Base-by-base conservation (phyloP, 805 yeast species). In the Candida cerambycidarum region DNA sequence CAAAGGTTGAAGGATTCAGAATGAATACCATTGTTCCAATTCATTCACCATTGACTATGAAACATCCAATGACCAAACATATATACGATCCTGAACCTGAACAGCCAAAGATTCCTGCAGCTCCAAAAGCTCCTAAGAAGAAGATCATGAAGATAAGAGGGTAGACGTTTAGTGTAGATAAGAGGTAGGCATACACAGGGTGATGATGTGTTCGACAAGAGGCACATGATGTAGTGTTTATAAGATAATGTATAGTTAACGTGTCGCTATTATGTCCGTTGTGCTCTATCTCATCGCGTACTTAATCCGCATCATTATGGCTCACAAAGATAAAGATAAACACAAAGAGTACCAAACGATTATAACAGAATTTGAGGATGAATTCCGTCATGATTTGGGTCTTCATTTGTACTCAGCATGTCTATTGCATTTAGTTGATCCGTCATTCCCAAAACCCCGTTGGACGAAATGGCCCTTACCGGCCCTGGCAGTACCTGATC, bases 21-120 rank as follows among this genome's bases (percentile, higher is more conserved):
- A 85, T 90, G 87, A 88, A 86, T 62, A 78, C 82, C 2, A 82
- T 92, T 34, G 88, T 90, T 11, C 99, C 99, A n/a, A 73, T 89
- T 23, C 89, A 84, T 55, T 83, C 95, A 41, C 80, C 84, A 14
- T 80, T 84, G 34, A 75, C 90, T 33, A 76, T 87, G 73, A 90
- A 86, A 23, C 89, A 86, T 54, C 97, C 97, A 39, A 81, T 82
- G 74, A 81, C 89, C 1, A 88, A 81, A 48, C 63, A 75, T 43
- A 77, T 85, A 27, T 85, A 85, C 55, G 82, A 79, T 27, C 64
- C 71, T 18, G 72, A 74, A 32, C 78, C 80, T 12, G 72, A 71
- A 15, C 67, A 73, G 3, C 61, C 59, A 17, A 55, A 61, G 2
- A 43, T 59, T 32, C 53, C 68, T 15, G 69, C 77, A 6, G 61